Percentiles rank a stretch among this genome's conserved stretches.
These are phyloP conservation scores for Solanum chacoense DNA, from an alignment of 305 asterid genomes.

Conservation along the genomic window DNA sequence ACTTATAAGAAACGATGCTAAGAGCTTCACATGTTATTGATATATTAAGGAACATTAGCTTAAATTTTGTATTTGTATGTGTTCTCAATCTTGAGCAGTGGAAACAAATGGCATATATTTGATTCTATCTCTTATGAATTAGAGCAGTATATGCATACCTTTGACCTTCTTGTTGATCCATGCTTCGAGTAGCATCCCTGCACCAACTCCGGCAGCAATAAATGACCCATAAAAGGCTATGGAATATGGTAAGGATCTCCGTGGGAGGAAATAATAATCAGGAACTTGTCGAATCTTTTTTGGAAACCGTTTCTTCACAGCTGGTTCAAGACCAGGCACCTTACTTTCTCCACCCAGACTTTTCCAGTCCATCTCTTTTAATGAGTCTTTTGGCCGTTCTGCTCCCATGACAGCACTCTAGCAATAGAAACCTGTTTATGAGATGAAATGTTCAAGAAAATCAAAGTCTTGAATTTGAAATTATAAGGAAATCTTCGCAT, in stretches of 20 bases:
- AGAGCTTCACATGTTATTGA: background rate
- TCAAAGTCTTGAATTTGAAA: background rate
- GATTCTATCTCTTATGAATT: background rate
- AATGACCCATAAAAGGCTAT: slow-evolving; percentile 48
- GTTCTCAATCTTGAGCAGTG: background rate
- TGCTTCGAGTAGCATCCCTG: slow-evolving; percentile 71
- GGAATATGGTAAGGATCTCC: slow-evolving; percentile 39
- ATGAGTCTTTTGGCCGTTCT: slow-evolving; percentile 35
- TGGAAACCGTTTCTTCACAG: slow-evolving; percentile 51
- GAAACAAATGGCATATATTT: background rate
- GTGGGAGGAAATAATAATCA: slow-evolving; percentile 71
- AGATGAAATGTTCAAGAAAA: background rate
- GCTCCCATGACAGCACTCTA: slow-evolving; percentile 19
- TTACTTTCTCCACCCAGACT: slow-evolving; percentile 25
- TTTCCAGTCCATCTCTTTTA: slow-evolving; percentile 58
- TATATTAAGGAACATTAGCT: background rate
- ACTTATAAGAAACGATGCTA: background rate
- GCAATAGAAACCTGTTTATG: background rate
- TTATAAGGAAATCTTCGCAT: background rate
- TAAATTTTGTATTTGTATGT: background rate
- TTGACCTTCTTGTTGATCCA: slow-evolving; percentile 77
- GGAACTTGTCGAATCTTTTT: slow-evolving; percentile 66
- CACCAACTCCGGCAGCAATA: slow-evolving; percentile 76
- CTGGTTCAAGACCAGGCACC: slow-evolving; percentile 25
- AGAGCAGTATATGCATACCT: slow-evolving; percentile 28